Evolutionary conservation across 2,329 filamentous ascomycete species (phyloP).

Genomic region (Dothistroma pini): DNA sequence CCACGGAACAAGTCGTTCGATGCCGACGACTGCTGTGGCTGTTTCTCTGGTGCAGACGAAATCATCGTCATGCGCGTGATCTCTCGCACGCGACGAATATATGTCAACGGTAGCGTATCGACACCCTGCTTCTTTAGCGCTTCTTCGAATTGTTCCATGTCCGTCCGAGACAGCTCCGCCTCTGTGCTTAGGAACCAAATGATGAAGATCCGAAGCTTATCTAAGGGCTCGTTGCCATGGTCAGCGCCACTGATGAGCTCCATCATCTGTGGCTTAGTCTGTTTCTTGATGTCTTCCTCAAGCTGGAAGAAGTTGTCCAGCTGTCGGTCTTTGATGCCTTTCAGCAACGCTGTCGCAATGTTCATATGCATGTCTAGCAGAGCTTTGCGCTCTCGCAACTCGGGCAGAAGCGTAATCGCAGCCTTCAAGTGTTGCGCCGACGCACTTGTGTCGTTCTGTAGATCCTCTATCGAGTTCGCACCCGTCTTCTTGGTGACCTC

Average conservation of each 20-base stretch:
- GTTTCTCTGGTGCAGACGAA: constrained; percentile 69
- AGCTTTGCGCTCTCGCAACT: constrained; percentile 88
- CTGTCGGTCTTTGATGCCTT: constrained; percentile 90
- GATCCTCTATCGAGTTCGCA: constrained; percentile 84
- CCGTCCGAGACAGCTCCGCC: constrained; percentile 74
- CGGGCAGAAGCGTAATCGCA: constrained; percentile 87
- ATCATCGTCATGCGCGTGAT: constrained; percentile 99
- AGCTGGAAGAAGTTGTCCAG: constrained; percentile 95
- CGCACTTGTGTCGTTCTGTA: constrained; percentile 82
- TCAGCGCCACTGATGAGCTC: constrained; percentile 76
- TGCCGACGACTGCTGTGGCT: constrained; percentile 53
- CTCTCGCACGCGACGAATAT: constrained; percentile 85
- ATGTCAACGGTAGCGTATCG: constrained; percentile 73
- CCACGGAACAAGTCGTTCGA: constrained; percentile 84
- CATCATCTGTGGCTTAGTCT: constrained; percentile 82
- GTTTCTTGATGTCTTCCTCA: constrained; percentile 88
- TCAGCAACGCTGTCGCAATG: constrained; percentile 73
- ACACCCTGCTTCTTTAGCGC: constrained; percentile 71
- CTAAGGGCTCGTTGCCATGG: constrained; percentile 78
- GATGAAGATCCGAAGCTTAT: constrained; percentile 91
- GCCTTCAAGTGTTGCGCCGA: constrained; percentile 94
- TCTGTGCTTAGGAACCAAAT: constrained; percentile 97
- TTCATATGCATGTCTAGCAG: constrained; percentile 99
- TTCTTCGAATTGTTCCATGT: constrained; percentile 83
- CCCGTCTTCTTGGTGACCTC: constrained; percentile 96